These are phyloP conservation scores for Saccharata proteae DNA, from an alignment of 2,329 filamentous ascomycete genomes.

Conservation along the genomic window DNA sequence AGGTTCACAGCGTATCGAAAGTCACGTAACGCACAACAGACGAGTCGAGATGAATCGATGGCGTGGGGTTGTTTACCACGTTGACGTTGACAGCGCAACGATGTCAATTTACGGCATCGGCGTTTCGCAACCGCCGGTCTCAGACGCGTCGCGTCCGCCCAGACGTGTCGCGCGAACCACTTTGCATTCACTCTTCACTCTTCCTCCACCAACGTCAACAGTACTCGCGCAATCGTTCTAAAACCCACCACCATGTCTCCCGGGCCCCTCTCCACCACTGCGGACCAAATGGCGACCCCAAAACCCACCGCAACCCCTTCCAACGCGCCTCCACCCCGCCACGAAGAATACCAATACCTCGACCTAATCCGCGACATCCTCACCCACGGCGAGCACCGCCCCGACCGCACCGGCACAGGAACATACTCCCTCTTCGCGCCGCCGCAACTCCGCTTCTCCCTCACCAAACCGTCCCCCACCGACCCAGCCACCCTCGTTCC, in stretches of 20 bases:
- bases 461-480: slow-evolving; percentile 45
- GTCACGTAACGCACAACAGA: background rate
- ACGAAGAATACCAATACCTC: slow-evolving; percentile 93
- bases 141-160: slow-evolving; percentile 6
- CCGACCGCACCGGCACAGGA: slow-evolving; percentile 87
- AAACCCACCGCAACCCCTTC: slow-evolving; percentile 5
- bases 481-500: slow-evolving; percentile 35
- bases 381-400: slow-evolving; percentile 69
- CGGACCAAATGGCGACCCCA: too few relatives aligned
- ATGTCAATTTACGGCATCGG: slow-evolving; percentile 2
- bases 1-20: background rate
- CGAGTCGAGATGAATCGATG: slow-evolving; percentile 5
- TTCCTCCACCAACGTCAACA: background rate
- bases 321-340: slow-evolving; percentile 20
- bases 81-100: too few relatives aligned
- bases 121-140: slow-evolving; percentile 2
- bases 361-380: slow-evolving; percentile 80
- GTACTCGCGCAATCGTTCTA: background rate
- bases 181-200: background rate
- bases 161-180: background rate
- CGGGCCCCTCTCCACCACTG: slow-evolving; percentile 12
- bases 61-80: too few relatives aligned
- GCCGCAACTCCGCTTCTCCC: slow-evolving; percentile 70
- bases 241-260: slow-evolving; percentile 9
- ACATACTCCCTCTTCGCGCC: slow-evolving; percentile 86